Conservation (phyloP, 495 filamentous ascomycete genomes). For the Tetracladium setigerum region DNA sequence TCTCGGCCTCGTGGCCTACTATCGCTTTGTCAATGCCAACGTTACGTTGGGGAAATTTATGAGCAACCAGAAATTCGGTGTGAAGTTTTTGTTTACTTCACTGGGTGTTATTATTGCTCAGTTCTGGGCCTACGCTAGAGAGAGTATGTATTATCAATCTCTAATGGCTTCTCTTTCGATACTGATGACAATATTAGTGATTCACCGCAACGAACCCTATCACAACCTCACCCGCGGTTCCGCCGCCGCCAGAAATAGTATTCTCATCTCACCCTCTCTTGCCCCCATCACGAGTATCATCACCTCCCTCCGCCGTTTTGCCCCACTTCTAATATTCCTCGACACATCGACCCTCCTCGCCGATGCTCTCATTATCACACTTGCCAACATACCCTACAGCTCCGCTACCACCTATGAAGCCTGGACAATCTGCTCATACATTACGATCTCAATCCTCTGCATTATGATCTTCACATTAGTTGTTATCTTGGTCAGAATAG, state of each 20-base stretch:
- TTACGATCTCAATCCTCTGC: background rate
- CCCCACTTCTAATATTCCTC: slow-evolving; percentile 3
- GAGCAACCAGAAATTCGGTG: slow-evolving; percentile 22
- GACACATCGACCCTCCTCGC: slow-evolving; percentile 3
- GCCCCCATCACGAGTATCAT: background rate
- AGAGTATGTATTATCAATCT: background rate
- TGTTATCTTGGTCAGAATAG: background rate
- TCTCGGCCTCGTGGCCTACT: no score
- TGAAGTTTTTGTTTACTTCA: slow-evolving; percentile 21
- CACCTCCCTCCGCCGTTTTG: background rate
- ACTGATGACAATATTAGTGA: background rate
- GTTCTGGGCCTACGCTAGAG: slow-evolving; percentile 22
- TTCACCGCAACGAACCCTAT: slow-evolving; percentile 3
- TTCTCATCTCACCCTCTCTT: slow-evolving; percentile 2
- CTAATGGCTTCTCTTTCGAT: background rate
- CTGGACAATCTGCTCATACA: background rate
- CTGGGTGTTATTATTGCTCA: slow-evolving; percentile 20
- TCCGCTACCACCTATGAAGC: slow-evolving; percentile 7
- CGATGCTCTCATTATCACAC: slow-evolving; percentile 7
- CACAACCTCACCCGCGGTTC: background rate
- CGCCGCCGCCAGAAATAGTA: background rate
- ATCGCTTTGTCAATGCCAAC: background rate
- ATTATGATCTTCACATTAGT: slow-evolving; percentile 5
- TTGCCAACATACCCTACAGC: slow-evolving; percentile 9
- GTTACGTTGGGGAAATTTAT: slow-evolving; percentile 26